phyloP scores from a whole-genome alignment of 345 rosid genomes.

The Chamaenerion angustifolium region DNA sequence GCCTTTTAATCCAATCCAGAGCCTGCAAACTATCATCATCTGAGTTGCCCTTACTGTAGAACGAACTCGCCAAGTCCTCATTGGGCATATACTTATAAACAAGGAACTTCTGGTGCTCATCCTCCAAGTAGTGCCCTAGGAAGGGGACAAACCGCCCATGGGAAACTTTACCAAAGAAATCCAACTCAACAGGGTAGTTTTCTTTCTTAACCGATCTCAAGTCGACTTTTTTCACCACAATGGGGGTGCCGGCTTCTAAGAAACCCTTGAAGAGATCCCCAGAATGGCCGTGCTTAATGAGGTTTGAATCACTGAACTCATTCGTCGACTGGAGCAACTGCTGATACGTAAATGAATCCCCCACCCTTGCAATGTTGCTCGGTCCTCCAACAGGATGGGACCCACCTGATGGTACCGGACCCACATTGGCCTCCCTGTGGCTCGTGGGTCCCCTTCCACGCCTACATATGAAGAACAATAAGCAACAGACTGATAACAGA shows the following conservation, averaged over 20 bases:
- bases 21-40: slow-evolving; percentile 73
- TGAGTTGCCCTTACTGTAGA: slow-evolving; percentile 41
- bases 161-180: slow-evolving; percentile 58
- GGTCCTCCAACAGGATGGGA: slow-evolving; percentile 31
- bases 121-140: slow-evolving; percentile 75
- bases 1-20: slow-evolving; percentile 94
- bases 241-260: slow-evolving; percentile 43
- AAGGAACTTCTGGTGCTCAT: slow-evolving; percentile 66
- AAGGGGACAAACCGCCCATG: slow-evolving; percentile 76
- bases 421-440: slow-evolving; percentile 40
- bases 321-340: slow-evolving; percentile 66
- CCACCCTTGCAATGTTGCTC: slow-evolving; percentile 47
- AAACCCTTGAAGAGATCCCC: slow-evolving; percentile 73
- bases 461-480: slow-evolving; percentile 30
- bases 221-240: slow-evolving; percentile 68
- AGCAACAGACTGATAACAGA: slow-evolving; percentile 23
- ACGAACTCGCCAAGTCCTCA: slow-evolving; percentile 66
- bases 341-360: slow-evolving; percentile 60
- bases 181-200: slow-evolving; percentile 54
- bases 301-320: slow-evolving; percentile 51
- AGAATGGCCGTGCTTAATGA: slow-evolving; percentile 86
- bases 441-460: slow-evolving; percentile 26
- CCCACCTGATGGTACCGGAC: slow-evolving; percentile 38
- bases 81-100: slow-evolving; percentile 85
- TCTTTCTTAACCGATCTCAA: slow-evolving; percentile 39